Conservation (phyloP, 768 basidiomycete species). For the Russula brevipes region DNA sequence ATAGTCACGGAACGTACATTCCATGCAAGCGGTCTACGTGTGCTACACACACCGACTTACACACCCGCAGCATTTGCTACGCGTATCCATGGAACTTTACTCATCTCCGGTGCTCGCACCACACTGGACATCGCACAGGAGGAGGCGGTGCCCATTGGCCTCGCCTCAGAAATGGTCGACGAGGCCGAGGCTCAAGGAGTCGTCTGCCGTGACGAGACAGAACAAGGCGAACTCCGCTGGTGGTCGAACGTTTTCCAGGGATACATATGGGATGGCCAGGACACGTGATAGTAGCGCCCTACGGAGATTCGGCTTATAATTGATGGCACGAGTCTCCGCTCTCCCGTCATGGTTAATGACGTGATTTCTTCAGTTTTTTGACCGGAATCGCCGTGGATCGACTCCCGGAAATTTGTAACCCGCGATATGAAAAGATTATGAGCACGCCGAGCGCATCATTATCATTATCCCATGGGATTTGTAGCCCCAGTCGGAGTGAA, state of each 20-base stretch:
- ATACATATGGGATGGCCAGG: conserved; percentile 75
- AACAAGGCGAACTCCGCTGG: conserved; percentile 64
- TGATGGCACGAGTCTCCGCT: neutral
- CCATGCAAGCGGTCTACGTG: conserved; percentile 60
- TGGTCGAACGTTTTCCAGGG: conserved; percentile 59
- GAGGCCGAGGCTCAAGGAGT: conserved; percentile 66
- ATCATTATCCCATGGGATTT: too few species aligned
- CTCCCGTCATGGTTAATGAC: neutral
- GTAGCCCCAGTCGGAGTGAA: too few species aligned
- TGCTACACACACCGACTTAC: conserved; percentile 81
- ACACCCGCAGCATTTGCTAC: conserved; percentile 60
- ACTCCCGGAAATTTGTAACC: neutral
- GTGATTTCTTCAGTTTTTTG: neutral
- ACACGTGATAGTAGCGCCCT: neutral
- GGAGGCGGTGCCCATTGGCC: conserved; percentile 66
- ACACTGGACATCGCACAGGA: conserved; percentile 65
- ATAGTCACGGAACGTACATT: conserved; percentile 65
- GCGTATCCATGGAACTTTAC: conserved; percentile 54
- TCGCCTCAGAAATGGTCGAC: conserved; percentile 73
- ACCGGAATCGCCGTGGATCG: too few species aligned
- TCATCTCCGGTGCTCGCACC: conserved; percentile 36
- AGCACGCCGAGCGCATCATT: neutral
- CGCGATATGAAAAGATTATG: neutral
- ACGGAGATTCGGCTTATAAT: neutral
- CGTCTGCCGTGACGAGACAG: conserved; percentile 75